Conservation (phyloP, 495 filamentous ascomycete genomes). For the Delitschia confertaspora region DNA sequence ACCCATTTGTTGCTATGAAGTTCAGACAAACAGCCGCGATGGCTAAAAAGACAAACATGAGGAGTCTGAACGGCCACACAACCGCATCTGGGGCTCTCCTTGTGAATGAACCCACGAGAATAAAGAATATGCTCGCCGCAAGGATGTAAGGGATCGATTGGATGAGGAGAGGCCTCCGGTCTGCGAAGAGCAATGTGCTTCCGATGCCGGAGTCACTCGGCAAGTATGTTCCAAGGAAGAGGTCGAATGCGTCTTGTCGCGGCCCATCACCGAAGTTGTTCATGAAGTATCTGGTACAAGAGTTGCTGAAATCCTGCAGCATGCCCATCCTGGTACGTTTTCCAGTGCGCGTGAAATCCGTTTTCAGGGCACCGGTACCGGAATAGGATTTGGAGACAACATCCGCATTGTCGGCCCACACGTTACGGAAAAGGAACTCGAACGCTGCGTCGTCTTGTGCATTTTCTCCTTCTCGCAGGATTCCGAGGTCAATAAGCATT, state of each 20-base stretch:
- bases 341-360: conserved; percentile 86
- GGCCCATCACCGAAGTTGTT: conserved; percentile 95
- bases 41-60: conserved; percentile 63
- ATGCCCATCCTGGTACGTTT: conserved; percentile 74
- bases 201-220: conserved; percentile 57
- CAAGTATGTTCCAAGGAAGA: conserved; percentile 80
- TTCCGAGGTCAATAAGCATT: conserved; percentile 72
- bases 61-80: conserved; percentile 68
- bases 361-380: conserved; percentile 92
- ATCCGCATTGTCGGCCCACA: conserved; percentile 98
- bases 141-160: conserved; percentile 86
- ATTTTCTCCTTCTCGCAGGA: conserved; percentile 60
- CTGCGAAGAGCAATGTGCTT: conserved; percentile 63
- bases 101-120: conserved; percentile 69
- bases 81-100: conserved; percentile 55
- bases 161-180: conserved; percentile 75
- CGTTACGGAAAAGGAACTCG: conserved; percentile 80
- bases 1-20: conserved; percentile 74
- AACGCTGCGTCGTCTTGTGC: conserved; percentile 66
- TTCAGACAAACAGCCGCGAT: conserved; percentile 58
- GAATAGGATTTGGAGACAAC: conserved; percentile 87
- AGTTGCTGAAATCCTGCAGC: conserved; percentile 73
- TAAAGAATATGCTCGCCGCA: conserved; percentile 77
- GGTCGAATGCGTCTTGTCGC: conserved; percentile 86
- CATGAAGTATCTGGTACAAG: conserved; percentile 68